Percentiles rank a stretch among this genome's conserved stretches.
Evolutionary conservation across 371 early-diverging fungal genomes (phyloP).

Genomic region (Apophysomyces trapeziformis): DNA sequence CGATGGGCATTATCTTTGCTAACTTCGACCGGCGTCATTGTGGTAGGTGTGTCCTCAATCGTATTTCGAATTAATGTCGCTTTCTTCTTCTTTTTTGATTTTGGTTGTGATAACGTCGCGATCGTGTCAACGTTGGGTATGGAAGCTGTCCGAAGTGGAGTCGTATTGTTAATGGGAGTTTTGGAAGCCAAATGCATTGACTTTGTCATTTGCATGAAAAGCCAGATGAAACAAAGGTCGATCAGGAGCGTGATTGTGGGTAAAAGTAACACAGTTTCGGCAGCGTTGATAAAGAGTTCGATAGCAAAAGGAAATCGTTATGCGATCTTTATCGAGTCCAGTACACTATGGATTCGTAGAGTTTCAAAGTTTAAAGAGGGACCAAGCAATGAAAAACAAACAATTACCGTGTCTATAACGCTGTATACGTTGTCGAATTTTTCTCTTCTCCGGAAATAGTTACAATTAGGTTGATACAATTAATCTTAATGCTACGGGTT

Average conservation of each 20-base stretch:
- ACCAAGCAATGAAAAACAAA: background rate
- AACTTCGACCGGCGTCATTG: background rate
- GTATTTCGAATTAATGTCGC: background rate
- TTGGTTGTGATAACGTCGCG: background rate
- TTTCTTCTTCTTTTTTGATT: slow-evolving; percentile 7
- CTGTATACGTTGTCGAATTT: background rate
- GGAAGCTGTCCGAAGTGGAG: slow-evolving; percentile 2
- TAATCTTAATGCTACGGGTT: background rate
- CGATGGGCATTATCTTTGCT: background rate
- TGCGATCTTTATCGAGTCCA: slow-evolving; percentile 8
- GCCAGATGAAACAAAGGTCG: slow-evolving; percentile 32
- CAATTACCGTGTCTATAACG: slow-evolving; percentile 14
- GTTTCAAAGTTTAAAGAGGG: background rate
- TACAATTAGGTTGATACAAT: background rate
- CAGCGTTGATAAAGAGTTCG: slow-evolving; percentile 19
- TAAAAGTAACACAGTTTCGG: slow-evolving; percentile 5
- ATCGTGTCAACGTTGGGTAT: slow-evolving; percentile 6
- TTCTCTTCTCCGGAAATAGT: background rate
- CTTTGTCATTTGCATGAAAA: slow-evolving; percentile 36
- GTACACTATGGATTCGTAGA: background rate
- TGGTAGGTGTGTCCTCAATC: background rate
- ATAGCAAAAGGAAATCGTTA: slow-evolving; percentile 14
- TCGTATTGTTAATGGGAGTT: slow-evolving; percentile 6
- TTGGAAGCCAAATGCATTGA: slow-evolving; percentile 21
- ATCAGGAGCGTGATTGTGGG: slow-evolving; percentile 24